These are phyloP conservation scores for Atkinsonella texensis DNA, from an alignment of 2,329 filamentous ascomycete species.

Conservation along the genomic window DNA sequence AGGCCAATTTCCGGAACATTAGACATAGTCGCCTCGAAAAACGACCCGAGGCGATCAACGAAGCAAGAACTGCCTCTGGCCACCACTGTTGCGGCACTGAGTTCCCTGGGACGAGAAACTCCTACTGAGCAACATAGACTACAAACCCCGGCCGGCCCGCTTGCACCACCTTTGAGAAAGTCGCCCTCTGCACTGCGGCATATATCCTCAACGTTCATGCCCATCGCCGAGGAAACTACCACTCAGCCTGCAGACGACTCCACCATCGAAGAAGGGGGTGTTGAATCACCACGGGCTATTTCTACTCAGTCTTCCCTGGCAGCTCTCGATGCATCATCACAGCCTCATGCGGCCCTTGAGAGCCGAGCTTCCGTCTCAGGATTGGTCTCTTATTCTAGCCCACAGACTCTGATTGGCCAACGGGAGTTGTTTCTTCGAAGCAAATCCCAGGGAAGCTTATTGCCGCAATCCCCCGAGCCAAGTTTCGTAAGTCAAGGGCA, in stretches of 20 bases:
- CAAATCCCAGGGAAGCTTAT: constrained; percentile 33
- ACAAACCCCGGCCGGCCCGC: background rate
- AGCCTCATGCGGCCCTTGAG: background rate
- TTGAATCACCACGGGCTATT: background rate
- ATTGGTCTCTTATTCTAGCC: constrained; percentile 37
- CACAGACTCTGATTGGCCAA: constrained; percentile 43
- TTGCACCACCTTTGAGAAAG: constrained; percentile 11
- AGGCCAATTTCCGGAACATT: constrained; percentile 20
- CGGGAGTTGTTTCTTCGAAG: constrained; percentile 42
- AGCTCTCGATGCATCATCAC: constrained; percentile 10
- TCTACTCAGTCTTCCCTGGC: constrained; percentile 13
- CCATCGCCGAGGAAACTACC: constrained; percentile 32
- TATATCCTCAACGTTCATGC: constrained; percentile 17
- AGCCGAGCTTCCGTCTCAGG: constrained; percentile 26
- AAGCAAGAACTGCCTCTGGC: constrained; percentile 14
- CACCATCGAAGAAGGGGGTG: constrained; percentile 6
- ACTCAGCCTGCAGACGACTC: constrained; percentile 8
- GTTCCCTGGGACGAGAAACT: background rate
- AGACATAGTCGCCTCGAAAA: constrained; percentile 9
- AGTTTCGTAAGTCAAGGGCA: constrained; percentile 14
- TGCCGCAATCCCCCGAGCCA: constrained; percentile 16
- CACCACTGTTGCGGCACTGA: constrained; percentile 2
- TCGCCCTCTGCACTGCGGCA: constrained; percentile 12
- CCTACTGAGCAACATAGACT: constrained; percentile 1
- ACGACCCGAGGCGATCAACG: constrained; percentile 7